Percentiles rank a stretch among this genome's conserved stretches.
These are phyloP conservation scores for Pythium grandisporangium DNA, from an alignment of 352 stramenopile species.

Conservation along the genomic window DNA sequence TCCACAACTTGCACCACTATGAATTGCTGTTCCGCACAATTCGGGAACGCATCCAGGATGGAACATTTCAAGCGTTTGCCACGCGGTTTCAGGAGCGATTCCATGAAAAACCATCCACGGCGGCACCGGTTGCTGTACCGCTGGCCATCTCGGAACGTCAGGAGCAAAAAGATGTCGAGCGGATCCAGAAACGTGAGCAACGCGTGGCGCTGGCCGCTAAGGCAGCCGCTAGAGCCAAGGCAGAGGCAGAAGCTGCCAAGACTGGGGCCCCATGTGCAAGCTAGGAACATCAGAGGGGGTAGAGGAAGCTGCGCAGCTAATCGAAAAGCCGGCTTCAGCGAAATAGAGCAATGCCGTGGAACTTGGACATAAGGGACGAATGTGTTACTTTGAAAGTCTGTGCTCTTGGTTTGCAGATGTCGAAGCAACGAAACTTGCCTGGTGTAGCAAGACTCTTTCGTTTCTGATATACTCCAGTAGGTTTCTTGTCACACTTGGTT, in stretches of 20 bases:
- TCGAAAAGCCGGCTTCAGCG: too few relatives aligned
- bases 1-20: slow-evolving; percentile 81
- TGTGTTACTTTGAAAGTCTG: too few relatives aligned
- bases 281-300: too few relatives aligned
- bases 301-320: too few relatives aligned
- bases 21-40: slow-evolving; percentile 60
- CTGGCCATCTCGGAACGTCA: slow-evolving; percentile 46
- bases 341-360: too few relatives aligned
- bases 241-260: slow-evolving; percentile 1
- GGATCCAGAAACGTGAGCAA: slow-evolving; percentile 17
- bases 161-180: slow-evolving; percentile 38
- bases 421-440: too few relatives aligned
- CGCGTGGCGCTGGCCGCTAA: slow-evolving; percentile 8
- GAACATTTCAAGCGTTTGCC: slow-evolving; percentile 30
- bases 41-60: slow-evolving; percentile 29
- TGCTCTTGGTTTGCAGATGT: too few relatives aligned
- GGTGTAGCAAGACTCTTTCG: too few relatives aligned
- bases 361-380: too few relatives aligned
- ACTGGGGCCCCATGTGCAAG: too few relatives aligned
- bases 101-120: slow-evolving; percentile 29
- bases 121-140: slow-evolving; percentile 32
- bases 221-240: slow-evolving; percentile 11
- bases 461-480: too few relatives aligned
- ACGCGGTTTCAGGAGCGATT: slow-evolving; percentile 33
- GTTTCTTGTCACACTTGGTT: too few relatives aligned